Evolutionary conservation across 495 filamentous ascomycete genomes (phyloP), one percentile per base, ranked within the genome.

Genomic region (Sabuloglossum arenarium): DNA sequence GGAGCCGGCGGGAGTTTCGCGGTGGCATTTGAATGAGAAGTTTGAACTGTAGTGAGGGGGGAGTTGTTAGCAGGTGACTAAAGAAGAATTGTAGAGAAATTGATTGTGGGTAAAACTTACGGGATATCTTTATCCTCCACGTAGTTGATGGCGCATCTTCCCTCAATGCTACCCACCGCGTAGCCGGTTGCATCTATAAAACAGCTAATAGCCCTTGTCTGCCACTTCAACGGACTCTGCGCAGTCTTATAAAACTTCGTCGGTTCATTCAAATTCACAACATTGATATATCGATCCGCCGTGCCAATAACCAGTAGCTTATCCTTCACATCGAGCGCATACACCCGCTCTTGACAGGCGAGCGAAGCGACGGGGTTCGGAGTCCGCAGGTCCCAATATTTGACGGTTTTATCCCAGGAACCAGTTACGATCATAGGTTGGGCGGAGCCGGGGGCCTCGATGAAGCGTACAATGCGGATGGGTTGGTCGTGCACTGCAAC

Each of bases 21-120:
- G 85, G 64, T 96, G 89, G 66, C 89, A 96, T 68, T 90, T 93
- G 75, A 94, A 96, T 27, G 81, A 84, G 71, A 95, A 90, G 66
- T 91, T 91, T 55, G 78, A 79, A 61, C 77, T 81, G 54, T 53
- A 23, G 19, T 51, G 29, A 27, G 23, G 59, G 24, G 59, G 57
- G 28, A 29, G 19, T 5, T 43, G 25, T 51, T 21, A 32, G 37
- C n/a, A 25, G 21, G 8, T 28, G 25, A 23, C 3, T n/a, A 19
- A n/a, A n/a, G n/a, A n/a, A n/a, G n/a, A n/a, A n/a, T n/a, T n/a
- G n/a, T n/a, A n/a, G n/a, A n/a, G n/a, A n/a, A n/a, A n/a, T n/a
- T n/a, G n/a, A n/a, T 28, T 49, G 45, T 49, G 45, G 8, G 8
- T 4, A 49, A 25, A 25, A 67, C 70, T 57, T 74, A 84, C 80